Base-by-base conservation (phyloP, 495 filamentous ascomycete species). In the Trichoderma asperelloides region DNA sequence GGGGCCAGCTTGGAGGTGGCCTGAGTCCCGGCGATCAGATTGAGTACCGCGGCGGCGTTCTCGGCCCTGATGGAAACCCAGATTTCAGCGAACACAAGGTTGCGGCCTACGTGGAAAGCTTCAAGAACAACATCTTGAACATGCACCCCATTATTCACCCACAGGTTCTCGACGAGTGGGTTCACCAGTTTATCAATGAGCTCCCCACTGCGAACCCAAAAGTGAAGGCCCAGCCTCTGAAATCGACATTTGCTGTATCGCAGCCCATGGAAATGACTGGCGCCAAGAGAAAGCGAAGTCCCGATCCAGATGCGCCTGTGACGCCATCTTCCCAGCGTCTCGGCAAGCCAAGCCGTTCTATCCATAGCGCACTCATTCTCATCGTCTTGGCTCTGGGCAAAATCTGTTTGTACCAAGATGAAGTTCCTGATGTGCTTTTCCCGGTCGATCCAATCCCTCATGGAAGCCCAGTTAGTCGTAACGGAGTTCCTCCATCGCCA, bases 341-440 rank as follows among this genome's bases (percentile, higher is more conserved):
- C 21, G 76, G 75, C 6, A 81, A 77, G 63, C 82, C 82, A 13
- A 76, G 85, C 67, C 81, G 88, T 47, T 87, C 86, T 16, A 85
- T 87, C 66, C 85, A 84, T 55, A 94, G 89, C 66, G 91, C 91
- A 2, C 79, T 97, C 41, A 86, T 96, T 2, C 80, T 97, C 3
- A 78, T 97, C 49, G 85, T 96, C 7, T 81, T 97, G 65, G 93
- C 94, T 1, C 77, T 98, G 37, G 95, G 95, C 13, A 90, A 90
- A 70, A 91, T 97, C 28, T 94, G 89, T 68, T 79, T 88, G 64
- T 82, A 87, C 66, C 84, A 81, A 67, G 80, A 84, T 1, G 80
- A 77, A 49, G 77, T 89, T 16, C 90, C 88, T 5, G 89, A 89
- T 25, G 83, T 87, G 13, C 78, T 83, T n/a, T 62, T 37, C 15